A percentile compares a stretch with the other conserved stretches of the same genome.
These are phyloP conservation scores for Penicillium cinerascens DNA, from an alignment of 495 filamentous ascomycete species.

Conservation along the genomic window DNA sequence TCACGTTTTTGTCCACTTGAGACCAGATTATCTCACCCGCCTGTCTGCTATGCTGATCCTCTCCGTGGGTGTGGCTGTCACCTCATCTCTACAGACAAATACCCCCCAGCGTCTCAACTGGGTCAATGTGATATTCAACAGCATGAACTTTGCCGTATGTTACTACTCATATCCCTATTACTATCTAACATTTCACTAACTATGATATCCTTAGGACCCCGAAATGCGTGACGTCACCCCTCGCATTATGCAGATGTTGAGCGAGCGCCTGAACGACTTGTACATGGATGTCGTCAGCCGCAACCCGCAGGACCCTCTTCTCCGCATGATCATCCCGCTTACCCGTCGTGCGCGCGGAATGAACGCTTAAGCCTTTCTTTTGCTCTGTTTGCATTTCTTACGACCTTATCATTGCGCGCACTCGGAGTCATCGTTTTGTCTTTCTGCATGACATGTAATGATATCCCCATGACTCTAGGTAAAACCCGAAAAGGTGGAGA, in stretches of 20 bases:
- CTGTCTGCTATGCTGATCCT: conserved; percentile 75
- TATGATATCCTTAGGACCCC: conserved; percentile 53
- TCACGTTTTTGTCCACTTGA: conserved; percentile 68
- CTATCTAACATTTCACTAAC: background rate
- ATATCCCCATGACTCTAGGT: conserved; percentile 10
- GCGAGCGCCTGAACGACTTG: conserved; percentile 64
- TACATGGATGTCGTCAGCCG: conserved; percentile 64
- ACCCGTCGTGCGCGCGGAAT: conserved; percentile 55
- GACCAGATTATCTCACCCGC: conserved; percentile 62
- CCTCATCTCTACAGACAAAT: conserved; percentile 63
- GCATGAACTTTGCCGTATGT: conserved; percentile 49
- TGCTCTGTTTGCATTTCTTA: background rate
- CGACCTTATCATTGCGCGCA: conserved; percentile 1
- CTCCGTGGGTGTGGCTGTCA: conserved; percentile 79
- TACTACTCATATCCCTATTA: background rate
- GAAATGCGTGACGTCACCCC: conserved; percentile 66
- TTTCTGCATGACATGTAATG: conserved; percentile 19
- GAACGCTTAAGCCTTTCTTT: conserved; percentile 9
- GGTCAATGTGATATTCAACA: conserved; percentile 68
- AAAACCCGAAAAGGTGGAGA: background rate
- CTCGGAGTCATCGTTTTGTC: conserved; percentile 6
- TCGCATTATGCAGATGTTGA: conserved; percentile 66
- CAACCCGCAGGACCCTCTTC: conserved; percentile 56
- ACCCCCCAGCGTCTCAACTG: conserved; percentile 67
- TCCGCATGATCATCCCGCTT: conserved; percentile 59